phyloP scores from a whole-genome alignment of 2,329 filamentous ascomycete genomes.

The Paracoccidioides lutzii region DNA sequence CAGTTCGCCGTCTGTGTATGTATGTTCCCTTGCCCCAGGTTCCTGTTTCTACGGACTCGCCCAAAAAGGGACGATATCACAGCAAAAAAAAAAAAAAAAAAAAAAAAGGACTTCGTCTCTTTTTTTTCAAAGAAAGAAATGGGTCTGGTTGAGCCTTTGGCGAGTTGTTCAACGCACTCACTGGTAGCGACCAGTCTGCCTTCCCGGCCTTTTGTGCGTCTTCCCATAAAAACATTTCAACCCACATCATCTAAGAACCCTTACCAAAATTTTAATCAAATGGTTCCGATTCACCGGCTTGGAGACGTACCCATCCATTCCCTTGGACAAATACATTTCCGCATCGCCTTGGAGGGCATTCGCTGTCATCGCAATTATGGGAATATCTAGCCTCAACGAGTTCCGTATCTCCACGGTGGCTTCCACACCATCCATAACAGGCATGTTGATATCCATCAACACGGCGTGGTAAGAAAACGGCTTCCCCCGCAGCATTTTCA shows the following conservation, averaged over 20 bases:
- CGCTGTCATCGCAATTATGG: conserved; percentile 44
- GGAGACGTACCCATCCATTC: conserved; percentile 45
- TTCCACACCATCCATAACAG: conserved; percentile 34
- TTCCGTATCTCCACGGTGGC: conserved; percentile 33
- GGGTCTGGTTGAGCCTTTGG: too few species aligned
- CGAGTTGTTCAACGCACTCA: too few species aligned
- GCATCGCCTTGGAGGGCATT: conserved; percentile 44
- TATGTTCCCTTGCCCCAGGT: too few species aligned
- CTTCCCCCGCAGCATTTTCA: conserved; percentile 30
- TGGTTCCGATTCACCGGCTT: conserved; percentile 42
- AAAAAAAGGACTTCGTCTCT: too few species aligned
- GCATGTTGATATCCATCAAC: conserved; percentile 39
- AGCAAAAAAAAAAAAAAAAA: too few species aligned
- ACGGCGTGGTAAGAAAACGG: conserved; percentile 32
- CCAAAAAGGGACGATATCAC: too few species aligned
- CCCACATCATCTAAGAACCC: conserved; percentile 14
- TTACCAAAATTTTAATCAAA: conserved; percentile 33
- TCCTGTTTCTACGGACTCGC: too few species aligned
- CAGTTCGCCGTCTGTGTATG: too few species aligned
- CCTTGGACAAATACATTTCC: conserved; percentile 40
- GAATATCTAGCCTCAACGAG: conserved; percentile 25
- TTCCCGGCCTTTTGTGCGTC: neutral
- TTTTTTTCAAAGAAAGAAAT: too few species aligned
- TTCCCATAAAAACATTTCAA: neutral
- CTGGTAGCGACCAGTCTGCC: too few species aligned